Conservation (phyloP, 1,284 basidiomycete genomes). For the Pascua sp. region DNA sequence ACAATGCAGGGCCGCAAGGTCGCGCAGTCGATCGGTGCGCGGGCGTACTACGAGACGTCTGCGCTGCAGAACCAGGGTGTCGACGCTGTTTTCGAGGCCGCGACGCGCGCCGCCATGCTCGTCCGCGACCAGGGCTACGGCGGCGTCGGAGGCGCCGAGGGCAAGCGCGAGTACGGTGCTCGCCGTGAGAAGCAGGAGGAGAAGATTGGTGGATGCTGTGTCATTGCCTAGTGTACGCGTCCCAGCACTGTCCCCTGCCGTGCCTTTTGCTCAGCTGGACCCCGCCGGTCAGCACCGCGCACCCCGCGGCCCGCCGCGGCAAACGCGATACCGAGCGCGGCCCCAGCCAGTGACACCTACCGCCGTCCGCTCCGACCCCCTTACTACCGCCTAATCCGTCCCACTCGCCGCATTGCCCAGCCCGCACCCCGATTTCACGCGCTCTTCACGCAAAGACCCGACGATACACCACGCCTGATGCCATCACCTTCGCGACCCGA, state of each 20-base stretch:
- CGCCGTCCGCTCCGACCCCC: no score
- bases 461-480: no score
- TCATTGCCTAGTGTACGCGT: conserved; percentile 7
- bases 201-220: conserved; percentile 13
- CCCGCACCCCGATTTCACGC: no score
- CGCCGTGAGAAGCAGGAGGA: conserved; percentile 9
- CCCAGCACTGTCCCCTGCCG: no score
- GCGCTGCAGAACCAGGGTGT: conserved; percentile 88
- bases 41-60: conserved; percentile 89
- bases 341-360: no score
- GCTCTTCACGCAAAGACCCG: no score
- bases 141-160: conserved; percentile 31
- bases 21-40: conserved; percentile 74
- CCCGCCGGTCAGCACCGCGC: neutral
- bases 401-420: no score
- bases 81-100: conserved; percentile 91
- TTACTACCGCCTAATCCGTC: no score
- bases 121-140: conserved; percentile 69
- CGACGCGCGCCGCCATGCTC: conserved; percentile 87
- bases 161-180: conserved; percentile 12
- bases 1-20: conserved; percentile 64
- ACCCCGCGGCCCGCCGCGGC: no score
- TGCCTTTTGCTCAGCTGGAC: neutral
- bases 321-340: no score
- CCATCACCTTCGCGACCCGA: no score